A percentile compares a stretch with the other conserved stretches of the same genome.
Conservation (phyloP, 1,139 yeast species). For the Hyphopichia khmerensis region DNA sequence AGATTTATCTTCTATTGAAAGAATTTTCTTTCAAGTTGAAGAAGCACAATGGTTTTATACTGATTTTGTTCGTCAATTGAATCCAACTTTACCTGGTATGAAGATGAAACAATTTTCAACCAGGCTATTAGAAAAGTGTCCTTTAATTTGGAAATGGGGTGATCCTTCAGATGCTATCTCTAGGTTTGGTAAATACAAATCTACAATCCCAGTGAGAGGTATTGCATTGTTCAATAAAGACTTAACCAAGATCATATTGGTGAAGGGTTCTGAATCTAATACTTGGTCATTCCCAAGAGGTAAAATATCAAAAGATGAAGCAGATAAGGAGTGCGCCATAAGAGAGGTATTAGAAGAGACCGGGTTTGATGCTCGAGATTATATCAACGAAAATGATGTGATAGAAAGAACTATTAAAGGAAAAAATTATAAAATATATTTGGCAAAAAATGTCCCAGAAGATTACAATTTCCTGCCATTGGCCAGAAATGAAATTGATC, state of each 20-base stretch:
- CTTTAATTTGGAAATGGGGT: slow-evolving; percentile 85
- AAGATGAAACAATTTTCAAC: slow-evolving; percentile 81
- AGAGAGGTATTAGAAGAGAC: slow-evolving; percentile 94
- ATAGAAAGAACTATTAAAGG: slow-evolving; percentile 81
- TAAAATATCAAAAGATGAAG: slow-evolving; percentile 90
- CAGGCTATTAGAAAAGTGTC: slow-evolving; percentile 72
- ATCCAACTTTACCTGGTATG: slow-evolving; percentile 75
- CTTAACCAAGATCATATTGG: slow-evolving; percentile 71
- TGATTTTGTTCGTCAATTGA: slow-evolving; percentile 74
- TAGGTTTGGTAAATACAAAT: slow-evolving; percentile 80
- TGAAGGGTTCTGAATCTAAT: slow-evolving; percentile 81
- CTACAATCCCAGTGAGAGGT: slow-evolving; percentile 93
- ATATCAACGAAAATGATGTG: slow-evolving; percentile 66
- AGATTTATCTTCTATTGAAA: slow-evolving; percentile 79
- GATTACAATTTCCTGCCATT: slow-evolving; percentile 70
- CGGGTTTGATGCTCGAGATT: slow-evolving; percentile 79
- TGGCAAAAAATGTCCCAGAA: slow-evolving; percentile 79
- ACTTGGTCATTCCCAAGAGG: slow-evolving; percentile 98
- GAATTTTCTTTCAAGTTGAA: slow-evolving; percentile 92
- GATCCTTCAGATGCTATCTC: slow-evolving; percentile 72
- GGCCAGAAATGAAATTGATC: slow-evolving; percentile 83
- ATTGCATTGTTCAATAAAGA: slow-evolving; percentile 80
- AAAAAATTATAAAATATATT: slow-evolving; percentile 81
- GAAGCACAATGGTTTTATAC: slow-evolving; percentile 98
- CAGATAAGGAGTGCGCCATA: slow-evolving; percentile 88